Evolutionary conservation across 2,329 filamentous ascomycete genomes (phyloP), one percentile per base, ranked within the genome.

Genomic region (Diatrype stigma): DNA sequence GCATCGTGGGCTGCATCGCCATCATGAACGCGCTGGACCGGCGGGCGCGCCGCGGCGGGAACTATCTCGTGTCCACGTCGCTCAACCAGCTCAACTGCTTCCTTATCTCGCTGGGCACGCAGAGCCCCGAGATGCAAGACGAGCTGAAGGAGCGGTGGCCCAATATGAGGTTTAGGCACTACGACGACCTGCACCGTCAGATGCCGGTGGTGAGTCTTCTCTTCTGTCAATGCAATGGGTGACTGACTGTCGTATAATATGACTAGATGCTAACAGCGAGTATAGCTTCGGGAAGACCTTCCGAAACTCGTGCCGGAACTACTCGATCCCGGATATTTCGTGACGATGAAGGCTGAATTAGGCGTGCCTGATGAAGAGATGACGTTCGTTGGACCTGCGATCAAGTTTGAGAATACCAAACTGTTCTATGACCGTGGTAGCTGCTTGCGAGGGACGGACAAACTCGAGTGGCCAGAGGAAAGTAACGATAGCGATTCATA

Each of bases 41-140:
- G 42, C 51, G 63, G 35, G 56, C 54, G 19, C 56, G 51, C 42
- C 51, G 52, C 16, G 62, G 63, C 11, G 62, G 62, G 6, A 65
- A 60, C 30, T 65, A 66, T 21, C 63, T 65, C 12, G 64, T 66
- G 12, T 65, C 62, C 21, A 58, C 57, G 49, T 67, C 64, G 30
- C 51, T 67, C 14, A 66, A 61, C 42, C 62, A 65, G 45, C 56
- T 65, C 32, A 67, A 66, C 38, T 60, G 60, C 53, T 67, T 65
- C 46, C 42, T 67, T 26, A 60, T 67, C 28, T 61, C 60, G 2
- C 56, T 67, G 3, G 63, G 63, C n/a, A 51, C 54, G 23, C 63
- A 67, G 46, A 52, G 52, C 22, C 51, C 52, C 1, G 60, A 59
- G 17, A 51, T 60, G 4, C 62, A 63, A 47, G 54, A 57, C 19